Evolutionary conservation across 495 filamentous ascomycete species (phyloP).

Genomic region (Aspergillus diversus): DNA sequence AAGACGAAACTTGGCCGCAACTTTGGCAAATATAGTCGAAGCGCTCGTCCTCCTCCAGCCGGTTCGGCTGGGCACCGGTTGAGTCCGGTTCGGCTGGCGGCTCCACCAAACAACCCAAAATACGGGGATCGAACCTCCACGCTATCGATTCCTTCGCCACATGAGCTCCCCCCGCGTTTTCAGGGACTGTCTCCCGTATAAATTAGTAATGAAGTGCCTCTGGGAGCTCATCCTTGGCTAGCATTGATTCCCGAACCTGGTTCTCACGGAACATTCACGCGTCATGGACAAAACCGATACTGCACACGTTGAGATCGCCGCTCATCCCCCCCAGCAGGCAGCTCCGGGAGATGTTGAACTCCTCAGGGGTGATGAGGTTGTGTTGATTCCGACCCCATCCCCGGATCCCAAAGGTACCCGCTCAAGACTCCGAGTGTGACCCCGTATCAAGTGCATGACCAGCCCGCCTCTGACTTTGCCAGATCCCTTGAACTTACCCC

Average conservation of each 20-base stretch:
- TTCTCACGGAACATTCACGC: background rate
- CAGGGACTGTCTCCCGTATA: background rate
- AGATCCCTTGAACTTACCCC: slow-evolving; percentile 33
- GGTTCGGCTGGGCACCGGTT: slow-evolving; percentile 13
- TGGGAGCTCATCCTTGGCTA: background rate
- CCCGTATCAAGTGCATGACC: too few species aligned
- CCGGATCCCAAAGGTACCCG: slow-evolving; percentile 29
- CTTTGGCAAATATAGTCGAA: background rate
- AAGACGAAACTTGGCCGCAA: too few species aligned
- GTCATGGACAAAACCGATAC: slow-evolving; percentile 8
- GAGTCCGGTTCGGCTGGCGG: slow-evolving; percentile 13
- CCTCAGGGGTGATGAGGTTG: slow-evolving; percentile 21
- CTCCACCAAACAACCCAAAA: slow-evolving; percentile 3
- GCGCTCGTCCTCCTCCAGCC: background rate
- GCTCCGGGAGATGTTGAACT: slow-evolving; percentile 22
- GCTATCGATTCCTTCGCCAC: background rate
- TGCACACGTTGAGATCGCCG: slow-evolving; percentile 1
- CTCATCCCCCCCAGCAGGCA: background rate
- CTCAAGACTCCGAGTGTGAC: too few species aligned
- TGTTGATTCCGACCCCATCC: slow-evolving; percentile 32
- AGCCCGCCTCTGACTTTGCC: slow-evolving; percentile 4
- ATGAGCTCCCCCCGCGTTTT: background rate
- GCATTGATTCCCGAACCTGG: background rate
- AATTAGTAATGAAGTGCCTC: background rate
- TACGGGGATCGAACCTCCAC: background rate